Base-by-base conservation (phyloP, 176 grass and related monocot genomes). In the Eragrostis nindensis region DNA sequence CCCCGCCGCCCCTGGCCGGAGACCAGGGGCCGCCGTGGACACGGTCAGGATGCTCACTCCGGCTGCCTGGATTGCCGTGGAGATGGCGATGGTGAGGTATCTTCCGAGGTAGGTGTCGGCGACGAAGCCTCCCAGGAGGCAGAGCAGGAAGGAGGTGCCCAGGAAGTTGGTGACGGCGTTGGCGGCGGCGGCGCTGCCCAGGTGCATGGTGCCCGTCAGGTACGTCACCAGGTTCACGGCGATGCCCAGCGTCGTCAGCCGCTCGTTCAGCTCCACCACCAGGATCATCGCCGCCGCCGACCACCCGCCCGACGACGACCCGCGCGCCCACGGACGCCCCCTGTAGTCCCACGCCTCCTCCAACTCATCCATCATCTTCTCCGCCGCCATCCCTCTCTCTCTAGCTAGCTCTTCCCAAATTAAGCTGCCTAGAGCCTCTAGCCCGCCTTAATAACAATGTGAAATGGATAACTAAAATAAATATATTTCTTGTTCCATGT, bases 61-160 rank as follows among this genome's bases (percentile, higher is more conserved):
- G 82, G 70, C 36, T 0, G 90, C 90, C 67, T 97, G 93, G 6
- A 97, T 68, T 12, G 88, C 93, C 9, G 93, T 87, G 81, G 82
- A 93, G 87, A 97, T 91, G 61, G 90, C 85, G 89, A 97, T 93
- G 68, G 90, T 97, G 42, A 92, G 90, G 87, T 97, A 97, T 26
- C 93, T 68, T 25, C 90, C 90, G 71, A 97, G 88, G 87, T 82
- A 97, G 30, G 93, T 97, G 90, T 97, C 90, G 24, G 90, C 90
- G 18, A 93, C 63, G 93, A 96, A 96, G 53, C 93, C 93, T 30
- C 93, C 93, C 14, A 96, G 70, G 62, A 96, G 86, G 84, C 93
- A 96, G 54, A 96, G 90, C 85, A 96, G 82, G 82, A 96, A 96
- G 73, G 93, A 96, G 53, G 93, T 92, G 48, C 93, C 93, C 48